Percentiles rank a stretch among this genome's conserved stretches.
Evolutionary conservation across 31 red algal species (phyloP).

Genomic region (Asparagopsis taxiformis): DNA sequence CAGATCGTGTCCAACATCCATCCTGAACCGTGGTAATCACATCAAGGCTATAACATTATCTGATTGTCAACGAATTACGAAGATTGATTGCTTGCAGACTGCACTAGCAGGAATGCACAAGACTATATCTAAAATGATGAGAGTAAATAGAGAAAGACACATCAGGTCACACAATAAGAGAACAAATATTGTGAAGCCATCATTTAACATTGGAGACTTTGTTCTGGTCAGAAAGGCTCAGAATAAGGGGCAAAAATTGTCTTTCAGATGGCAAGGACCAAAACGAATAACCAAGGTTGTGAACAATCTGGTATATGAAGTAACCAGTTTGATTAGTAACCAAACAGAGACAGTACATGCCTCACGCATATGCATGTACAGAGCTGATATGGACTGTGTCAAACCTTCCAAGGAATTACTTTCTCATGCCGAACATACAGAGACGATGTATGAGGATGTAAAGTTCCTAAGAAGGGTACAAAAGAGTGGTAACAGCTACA

Average conservation of each 20-base stretch:
- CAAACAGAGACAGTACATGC: slow-evolving; percentile 17
- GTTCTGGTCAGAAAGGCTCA: slow-evolving; percentile 18
- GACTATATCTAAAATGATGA: background rate
- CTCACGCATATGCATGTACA: background rate
- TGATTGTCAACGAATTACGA: background rate
- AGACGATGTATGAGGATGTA: slow-evolving; percentile 18
- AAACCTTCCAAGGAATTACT: background rate
- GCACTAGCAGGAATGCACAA: background rate
- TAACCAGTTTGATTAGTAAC: background rate
- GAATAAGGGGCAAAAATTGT: slow-evolving; percentile 30
- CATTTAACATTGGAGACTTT: slow-evolving; percentile 21
- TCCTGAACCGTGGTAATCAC: background rate
- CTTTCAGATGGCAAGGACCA: slow-evolving; percentile 41
- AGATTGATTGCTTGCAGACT: slow-evolving; percentile 7
- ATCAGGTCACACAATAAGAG: slow-evolving; percentile 23
- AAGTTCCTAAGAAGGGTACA: slow-evolving; percentile 3
- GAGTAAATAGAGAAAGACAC: background rate
- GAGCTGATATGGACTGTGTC: background rate
- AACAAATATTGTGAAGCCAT: no score
- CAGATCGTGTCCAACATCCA: no score
- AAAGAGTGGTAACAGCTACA: slow-evolving; percentile 5
- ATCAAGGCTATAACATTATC: background rate
- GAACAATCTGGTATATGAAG: no score
- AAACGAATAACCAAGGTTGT: slow-evolving; percentile 7
- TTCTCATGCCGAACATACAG: slow-evolving; percentile 3